Evolutionary conservation across 257 asterid species (phyloP), one percentile per base, ranked within the genome.

Genomic region (Ajuga chamaepitys): DNA sequence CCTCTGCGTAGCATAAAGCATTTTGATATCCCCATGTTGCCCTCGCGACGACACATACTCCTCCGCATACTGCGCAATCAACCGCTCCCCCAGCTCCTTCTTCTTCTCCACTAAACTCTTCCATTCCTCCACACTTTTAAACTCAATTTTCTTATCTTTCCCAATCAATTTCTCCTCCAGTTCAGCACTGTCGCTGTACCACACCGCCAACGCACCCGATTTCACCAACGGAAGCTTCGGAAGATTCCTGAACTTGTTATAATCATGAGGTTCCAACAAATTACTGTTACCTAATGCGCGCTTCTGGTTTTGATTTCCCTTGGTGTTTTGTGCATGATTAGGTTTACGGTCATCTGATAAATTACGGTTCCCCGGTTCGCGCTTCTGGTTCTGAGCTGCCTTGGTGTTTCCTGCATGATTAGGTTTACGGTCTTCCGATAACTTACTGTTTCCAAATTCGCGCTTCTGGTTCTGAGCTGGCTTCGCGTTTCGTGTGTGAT

Each of bases 1-100:
- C 85, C 96, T 82, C 85, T 86, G 92, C 0, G 99, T 88, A 32
- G 95, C 79, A 24, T 79, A 60, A 38, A 94, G 82, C 97, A 94
- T 90, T 82, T 90, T 94, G 20, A 90, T 90, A 77, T 90, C 96
- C 32, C 95, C 96, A 72, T 78, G 82, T 56, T 87, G 83, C 38
- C 97, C 95, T 7, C 97, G 75, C 1, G 95, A 84, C 2, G 86
- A 74, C 72, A 82, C 75, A 32, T 94, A 94, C 9, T 94, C 99
- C 61, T 71, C 78, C 1, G 81, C 82, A 77, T 80, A 90, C 81
- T 86, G 99, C 38, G 74, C 85, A 86, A 94, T 69, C 72, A 90
- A 61, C 71, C 90, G 79, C 80, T 88, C 95, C 40, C 96, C 96
- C 22, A 85, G 72, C 46, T 86, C 88, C 74, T 77, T 86, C 85